Evolutionary conservation across 176 grass and related monocot species (phyloP).

Genomic region (Oryza nivara): DNA sequence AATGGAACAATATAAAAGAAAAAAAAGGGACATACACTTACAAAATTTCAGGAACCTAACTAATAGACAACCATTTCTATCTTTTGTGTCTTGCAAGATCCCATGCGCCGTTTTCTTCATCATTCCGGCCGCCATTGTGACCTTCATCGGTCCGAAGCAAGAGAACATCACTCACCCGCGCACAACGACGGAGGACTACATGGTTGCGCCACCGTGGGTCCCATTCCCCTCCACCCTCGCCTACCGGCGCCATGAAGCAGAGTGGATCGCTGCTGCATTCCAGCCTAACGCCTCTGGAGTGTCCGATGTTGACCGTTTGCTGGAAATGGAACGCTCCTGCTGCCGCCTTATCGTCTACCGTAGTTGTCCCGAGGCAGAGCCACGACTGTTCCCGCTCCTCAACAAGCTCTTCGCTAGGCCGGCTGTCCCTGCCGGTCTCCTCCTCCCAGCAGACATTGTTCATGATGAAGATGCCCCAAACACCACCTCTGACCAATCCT

Average conservation of each 20-base stretch:
- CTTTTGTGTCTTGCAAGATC: background rate
- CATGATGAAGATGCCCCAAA: background rate
- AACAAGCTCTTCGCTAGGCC: conserved; percentile 28
- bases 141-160: conserved; percentile 14
- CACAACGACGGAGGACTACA: conserved; percentile 14
- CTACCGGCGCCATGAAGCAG: conserved; percentile 32
- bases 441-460: background rate
- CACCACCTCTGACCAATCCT: background rate
- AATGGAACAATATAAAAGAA: no score
- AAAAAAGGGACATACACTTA: no score
- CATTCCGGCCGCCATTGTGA: background rate
- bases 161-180: background rate
- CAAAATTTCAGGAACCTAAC: no score
- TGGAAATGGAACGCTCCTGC: background rate
- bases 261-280: background rate
- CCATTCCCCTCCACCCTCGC: background rate
- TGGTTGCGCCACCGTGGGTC: conserved; percentile 35
- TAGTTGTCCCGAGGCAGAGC: conserved; percentile 38
- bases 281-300: conserved; percentile 22
- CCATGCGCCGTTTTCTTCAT: conserved; percentile 27
- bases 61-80: background rate
- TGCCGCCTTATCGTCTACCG: conserved; percentile 7
- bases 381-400: conserved; percentile 19
- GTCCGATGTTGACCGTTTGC: background rate
- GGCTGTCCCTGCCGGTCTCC: background rate